A percentile compares a stretch with the other conserved stretches of the same genome.
Conservation (phyloP, 2,329 filamentous ascomycete genomes). For the Cladophialophora immunda region DNA sequence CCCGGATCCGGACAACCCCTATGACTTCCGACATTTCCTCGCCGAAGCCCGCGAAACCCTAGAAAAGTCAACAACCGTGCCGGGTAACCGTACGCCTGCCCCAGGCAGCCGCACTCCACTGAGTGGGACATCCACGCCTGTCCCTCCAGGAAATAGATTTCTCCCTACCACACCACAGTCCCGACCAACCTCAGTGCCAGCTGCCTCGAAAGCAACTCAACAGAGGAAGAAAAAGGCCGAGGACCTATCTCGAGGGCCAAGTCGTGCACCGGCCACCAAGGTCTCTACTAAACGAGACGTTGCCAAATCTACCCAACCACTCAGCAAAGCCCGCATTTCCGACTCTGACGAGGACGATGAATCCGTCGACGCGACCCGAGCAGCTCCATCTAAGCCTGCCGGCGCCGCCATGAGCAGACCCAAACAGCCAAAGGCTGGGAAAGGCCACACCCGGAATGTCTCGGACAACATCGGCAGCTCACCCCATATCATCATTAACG, state of each 20-base stretch:
- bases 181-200: constrained; percentile 42
- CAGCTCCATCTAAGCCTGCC: constrained; percentile 7
- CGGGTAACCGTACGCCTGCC: constrained; percentile 34
- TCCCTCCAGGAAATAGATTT: constrained; percentile 42
- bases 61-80: constrained; percentile 41
- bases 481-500: constrained; percentile 54
- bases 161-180: constrained; percentile 46
- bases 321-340: constrained; percentile 35
- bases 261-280: constrained; percentile 19
- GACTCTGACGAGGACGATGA: constrained; percentile 37
- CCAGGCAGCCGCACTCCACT: constrained; percentile 43
- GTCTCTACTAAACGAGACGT: constrained; percentile 24
- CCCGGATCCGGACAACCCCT: constrained; percentile 57
- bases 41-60: constrained; percentile 50
- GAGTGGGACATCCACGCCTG: constrained; percentile 49
- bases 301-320: constrained; percentile 19
- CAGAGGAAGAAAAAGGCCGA: constrained; percentile 28
- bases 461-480: constrained; percentile 35
- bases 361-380: constrained; percentile 7
- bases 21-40: constrained; percentile 60
- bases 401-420: constrained; percentile 1
- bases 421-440: constrained; percentile 6
- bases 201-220: constrained; percentile 41
- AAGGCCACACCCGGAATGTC: constrained; percentile 30
- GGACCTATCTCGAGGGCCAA: background rate